A percentile compares a stretch with the other conserved stretches of the same genome.
Evolutionary conservation across 331 rosid species (phyloP).

Genomic region (Malus hybrid): DNA sequence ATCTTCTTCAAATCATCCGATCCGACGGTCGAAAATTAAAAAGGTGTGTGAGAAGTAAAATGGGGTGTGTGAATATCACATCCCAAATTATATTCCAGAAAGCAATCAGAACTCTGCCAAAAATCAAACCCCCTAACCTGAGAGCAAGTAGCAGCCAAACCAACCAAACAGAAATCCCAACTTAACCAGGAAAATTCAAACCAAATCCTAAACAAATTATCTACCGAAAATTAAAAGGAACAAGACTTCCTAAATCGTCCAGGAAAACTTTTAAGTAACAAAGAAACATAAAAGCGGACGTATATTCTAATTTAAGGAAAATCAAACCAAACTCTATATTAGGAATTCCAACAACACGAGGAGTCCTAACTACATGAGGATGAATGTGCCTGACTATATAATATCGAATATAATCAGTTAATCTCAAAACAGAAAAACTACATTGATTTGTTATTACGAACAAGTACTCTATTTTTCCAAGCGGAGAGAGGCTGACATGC

Average conservation of each 20-base stretch:
- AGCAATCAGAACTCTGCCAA: background rate
- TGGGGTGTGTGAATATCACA: no score
- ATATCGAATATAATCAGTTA: background rate
- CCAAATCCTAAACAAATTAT: background rate
- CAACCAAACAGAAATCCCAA: background rate
- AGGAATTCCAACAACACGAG: background rate
- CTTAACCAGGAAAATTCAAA: background rate
- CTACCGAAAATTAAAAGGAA: no score
- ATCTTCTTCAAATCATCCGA: no score
- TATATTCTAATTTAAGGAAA: background rate
- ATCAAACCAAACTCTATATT: background rate
- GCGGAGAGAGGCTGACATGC: slow-evolving; percentile 11
- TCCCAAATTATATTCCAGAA: background rate
- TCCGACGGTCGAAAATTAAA: no score
- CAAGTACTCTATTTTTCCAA: background rate
- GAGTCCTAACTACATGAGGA: background rate
- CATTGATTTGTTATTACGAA: no score
- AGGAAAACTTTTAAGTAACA: background rate
- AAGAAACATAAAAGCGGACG: background rate
- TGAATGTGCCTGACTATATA: background rate
- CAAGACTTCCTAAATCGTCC: no score
- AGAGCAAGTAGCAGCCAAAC: background rate
- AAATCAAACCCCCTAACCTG: background rate
- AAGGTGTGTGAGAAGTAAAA: no score
- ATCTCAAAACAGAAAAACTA: background rate